A percentile compares a stretch with the other conserved stretches of the same genome.
These are phyloP conservation scores for Punctularia strigosozonata DNA, from an alignment of 768 basidiomycete species.

Conservation along the genomic window DNA sequence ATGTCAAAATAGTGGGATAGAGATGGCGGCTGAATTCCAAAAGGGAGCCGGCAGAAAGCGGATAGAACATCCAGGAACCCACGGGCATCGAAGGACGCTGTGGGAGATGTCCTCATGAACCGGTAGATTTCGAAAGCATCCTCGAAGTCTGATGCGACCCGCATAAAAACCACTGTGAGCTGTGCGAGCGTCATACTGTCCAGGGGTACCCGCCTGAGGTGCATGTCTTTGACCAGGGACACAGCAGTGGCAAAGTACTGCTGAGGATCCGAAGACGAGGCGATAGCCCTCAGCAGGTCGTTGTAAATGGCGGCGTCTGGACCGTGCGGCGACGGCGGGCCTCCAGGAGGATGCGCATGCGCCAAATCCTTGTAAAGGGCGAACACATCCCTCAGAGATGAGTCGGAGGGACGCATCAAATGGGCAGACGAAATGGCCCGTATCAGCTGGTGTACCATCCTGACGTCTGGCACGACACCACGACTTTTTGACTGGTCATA, in stretches of 20 bases:
- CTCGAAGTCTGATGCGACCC: constrained; percentile 35
- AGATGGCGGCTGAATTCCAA: constrained; percentile 29
- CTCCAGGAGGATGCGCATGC: constrained; percentile 5
- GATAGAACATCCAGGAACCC: constrained; percentile 52
- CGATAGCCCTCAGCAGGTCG: constrained; percentile 21
- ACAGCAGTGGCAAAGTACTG: constrained; percentile 37
- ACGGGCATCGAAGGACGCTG: constrained; percentile 31
- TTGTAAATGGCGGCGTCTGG: constrained; percentile 43
- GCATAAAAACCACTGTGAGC: constrained; percentile 57
- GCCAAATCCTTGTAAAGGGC: constrained; percentile 38
- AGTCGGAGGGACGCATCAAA: constrained; percentile 24
- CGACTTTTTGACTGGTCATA: constrained; percentile 34
- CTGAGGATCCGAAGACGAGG: constrained; percentile 27
- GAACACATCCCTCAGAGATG: constrained; percentile 41
- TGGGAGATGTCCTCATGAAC: constrained; percentile 19
- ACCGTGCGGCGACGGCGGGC: not conserved
- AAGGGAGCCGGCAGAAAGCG: constrained; percentile 48
- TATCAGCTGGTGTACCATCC: constrained; percentile 44
- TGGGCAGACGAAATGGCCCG: constrained; percentile 31
- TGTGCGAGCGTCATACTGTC: constrained; percentile 35
- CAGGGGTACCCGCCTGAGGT: constrained; percentile 31
- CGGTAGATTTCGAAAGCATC: constrained; percentile 57
- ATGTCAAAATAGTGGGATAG: constrained; percentile 57
- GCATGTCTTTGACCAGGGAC: constrained; percentile 57
- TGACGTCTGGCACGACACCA: constrained; percentile 35